phyloP scores from a whole-genome alignment of 176 grass and related monocot genomes.

The Hsuehochloa calcarea region DNA sequence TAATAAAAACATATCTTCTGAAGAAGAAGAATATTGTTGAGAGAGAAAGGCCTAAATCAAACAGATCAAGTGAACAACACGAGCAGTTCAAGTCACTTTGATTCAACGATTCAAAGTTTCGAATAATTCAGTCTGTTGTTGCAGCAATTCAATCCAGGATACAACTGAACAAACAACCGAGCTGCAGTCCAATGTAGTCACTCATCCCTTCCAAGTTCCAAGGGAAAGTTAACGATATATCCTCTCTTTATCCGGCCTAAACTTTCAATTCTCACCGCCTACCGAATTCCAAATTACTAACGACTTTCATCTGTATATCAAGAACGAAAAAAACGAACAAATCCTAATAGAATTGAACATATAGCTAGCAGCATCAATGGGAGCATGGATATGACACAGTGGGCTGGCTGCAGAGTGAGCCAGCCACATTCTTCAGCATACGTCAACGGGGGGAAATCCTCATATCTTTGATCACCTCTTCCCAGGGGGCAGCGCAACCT shows the following conservation, averaged over 20 bases:
- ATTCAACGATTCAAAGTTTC: neutral
- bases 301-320: constrained; percentile 10
- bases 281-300: constrained; percentile 4
- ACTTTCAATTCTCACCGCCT: constrained; percentile 3
- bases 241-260: constrained; percentile 19
- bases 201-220: neutral
- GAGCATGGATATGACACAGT: neutral
- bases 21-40: neutral
- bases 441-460: neutral
- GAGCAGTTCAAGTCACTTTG: neutral
- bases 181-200: neutral
- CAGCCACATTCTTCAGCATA: constrained; percentile 11
- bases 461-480: neutral
- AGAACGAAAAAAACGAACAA: constrained; percentile 38
- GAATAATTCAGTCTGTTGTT: neutral
- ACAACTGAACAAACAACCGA: neutral
- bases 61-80: neutral
- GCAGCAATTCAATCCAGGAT: neutral
- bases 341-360: constrained; percentile 35
- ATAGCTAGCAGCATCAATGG: constrained; percentile 23
- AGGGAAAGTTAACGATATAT: neutral
- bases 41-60: neutral
- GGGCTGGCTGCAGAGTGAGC: constrained; percentile 30
- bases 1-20: too few relatives aligned
- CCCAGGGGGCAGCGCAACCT: neutral